Conservation (phyloP, 208 protist genomes). For the Acanthamoeba divionensis region DNA sequence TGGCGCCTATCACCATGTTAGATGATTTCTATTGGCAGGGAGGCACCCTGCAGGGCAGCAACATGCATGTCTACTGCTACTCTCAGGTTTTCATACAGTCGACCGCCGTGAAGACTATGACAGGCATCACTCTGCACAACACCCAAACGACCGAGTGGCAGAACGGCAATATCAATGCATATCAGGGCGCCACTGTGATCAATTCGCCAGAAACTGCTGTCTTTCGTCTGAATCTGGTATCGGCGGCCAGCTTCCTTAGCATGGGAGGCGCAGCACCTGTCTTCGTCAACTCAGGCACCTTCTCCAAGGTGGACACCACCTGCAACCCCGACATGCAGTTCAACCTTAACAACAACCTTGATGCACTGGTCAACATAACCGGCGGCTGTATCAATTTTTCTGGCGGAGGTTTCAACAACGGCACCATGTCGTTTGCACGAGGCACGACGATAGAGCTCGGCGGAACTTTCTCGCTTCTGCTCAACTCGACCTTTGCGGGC, state of each 20-base stretch:
- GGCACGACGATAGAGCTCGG: not conserved
- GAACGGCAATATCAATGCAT: not conserved
- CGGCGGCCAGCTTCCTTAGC: not conserved
- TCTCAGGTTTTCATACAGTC: not conserved
- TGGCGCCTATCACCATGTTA: not conserved
- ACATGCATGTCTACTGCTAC: not conserved
- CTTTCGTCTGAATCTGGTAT: not conserved
- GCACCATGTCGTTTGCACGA: not conserved
- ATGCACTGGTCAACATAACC: not conserved
- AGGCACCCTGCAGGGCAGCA: not conserved
- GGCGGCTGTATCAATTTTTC: not conserved
- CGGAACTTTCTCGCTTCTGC: not conserved
- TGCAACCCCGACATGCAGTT: not conserved
- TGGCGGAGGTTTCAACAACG: slow-evolving; percentile 41
- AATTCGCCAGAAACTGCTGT: not conserved
- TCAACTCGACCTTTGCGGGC: not conserved
- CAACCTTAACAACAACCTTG: not conserved
- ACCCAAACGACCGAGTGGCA: not conserved
- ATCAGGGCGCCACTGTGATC: not conserved
- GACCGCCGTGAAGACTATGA: not conserved
- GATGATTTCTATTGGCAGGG: slow-evolving; percentile 20
- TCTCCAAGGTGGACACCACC: not conserved
- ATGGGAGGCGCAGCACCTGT: not conserved
- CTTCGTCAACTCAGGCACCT: slow-evolving; percentile 5
- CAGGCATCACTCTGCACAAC: not conserved